Base-by-base conservation (phyloP, 805 yeast species). In the Ogataea henricii region DNA sequence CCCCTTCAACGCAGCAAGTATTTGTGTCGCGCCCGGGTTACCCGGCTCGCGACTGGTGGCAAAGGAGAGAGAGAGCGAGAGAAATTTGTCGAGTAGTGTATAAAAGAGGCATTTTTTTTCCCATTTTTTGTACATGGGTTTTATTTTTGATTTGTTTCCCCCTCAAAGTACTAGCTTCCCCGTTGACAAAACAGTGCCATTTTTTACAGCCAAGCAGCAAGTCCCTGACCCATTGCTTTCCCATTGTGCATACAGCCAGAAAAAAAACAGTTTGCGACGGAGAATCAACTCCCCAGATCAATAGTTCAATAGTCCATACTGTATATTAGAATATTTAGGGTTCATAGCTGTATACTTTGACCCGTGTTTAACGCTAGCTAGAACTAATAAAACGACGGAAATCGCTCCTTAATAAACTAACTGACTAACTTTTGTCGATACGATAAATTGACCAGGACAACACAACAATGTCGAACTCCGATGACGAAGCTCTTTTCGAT, bases 401-500 rank as follows among this genome's bases (percentile, higher is more conserved):
- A 44, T 29, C 47, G 42, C 35, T 44, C 47, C 47, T 30, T 38
- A n/a, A 34, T 26, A 26, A 29, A 6, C 36, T 18, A 13, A 21
- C 26, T 40, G 29, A 34, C 37, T 34, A 8, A 17, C 42, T 13
- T 18, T 40, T 29, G 18, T 20, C 16, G 13, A 27, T 40, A 29
- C 18, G 13, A 27, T 14, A n/a, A n/a, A 6, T 13, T 16, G 13
- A 36, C 20, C 5, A 20, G n/a, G 7, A 20, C 4, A n/a, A 18
- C 13, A 13, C 23, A 27, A 27, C 42, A 26, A 83, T 82, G 87
- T 79, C 85, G 51, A 68, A 72, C 48, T 79, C 85, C 52, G 96
- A 89, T 70, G 97, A 90, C 72, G 97, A 91, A 67, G 92, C 89
- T 61, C 84, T 87, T 67, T 91, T 91, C 69, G 96, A 90, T 70